Conservation (phyloP, 2,329 filamentous ascomycete genomes). For the Leptographium galeiforme region DNA sequence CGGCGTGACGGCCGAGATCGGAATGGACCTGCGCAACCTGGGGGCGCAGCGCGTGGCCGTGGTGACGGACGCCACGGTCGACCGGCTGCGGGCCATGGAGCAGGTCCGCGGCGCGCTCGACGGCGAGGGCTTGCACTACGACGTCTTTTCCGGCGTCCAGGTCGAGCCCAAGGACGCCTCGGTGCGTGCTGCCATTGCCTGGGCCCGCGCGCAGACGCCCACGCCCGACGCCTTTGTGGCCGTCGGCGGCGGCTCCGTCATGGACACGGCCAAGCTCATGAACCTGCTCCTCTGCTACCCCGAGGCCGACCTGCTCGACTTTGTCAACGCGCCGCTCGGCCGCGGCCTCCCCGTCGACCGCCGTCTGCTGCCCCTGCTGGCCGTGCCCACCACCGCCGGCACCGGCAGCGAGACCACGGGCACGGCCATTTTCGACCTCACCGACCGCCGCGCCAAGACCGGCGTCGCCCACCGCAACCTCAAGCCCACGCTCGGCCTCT, state of each 20-base stretch:
- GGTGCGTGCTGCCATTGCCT: conserved; percentile 82
- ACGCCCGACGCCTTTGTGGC: conserved; percentile 81
- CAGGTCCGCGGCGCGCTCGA: conserved; percentile 72
- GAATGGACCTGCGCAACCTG: conserved; percentile 94
- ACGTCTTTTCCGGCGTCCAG: conserved; percentile 66
- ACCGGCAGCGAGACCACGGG: conserved; percentile 92
- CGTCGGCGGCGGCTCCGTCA: conserved; percentile 85
- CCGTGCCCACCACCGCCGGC: conserved; percentile 73
- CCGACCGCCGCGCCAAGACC: conserved; percentile 81
- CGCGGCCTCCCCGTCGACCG: conserved; percentile 65
- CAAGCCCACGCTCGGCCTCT: conserved; percentile 87
- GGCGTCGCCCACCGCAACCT: conserved; percentile 90
- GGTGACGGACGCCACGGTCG: conserved; percentile 76
- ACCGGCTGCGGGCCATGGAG: conserved; percentile 75
- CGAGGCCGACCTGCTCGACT: conserved; percentile 89
- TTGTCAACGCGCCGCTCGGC: conserved; percentile 89
- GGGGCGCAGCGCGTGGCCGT: conserved; percentile 77
- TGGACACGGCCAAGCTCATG: conserved; percentile 98
- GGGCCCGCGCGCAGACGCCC: conserved; percentile 54
- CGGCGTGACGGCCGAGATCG: conserved; percentile 86
- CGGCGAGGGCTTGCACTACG: conserved; percentile 65
- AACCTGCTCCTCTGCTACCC: conserved; percentile 88
- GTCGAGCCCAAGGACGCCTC: conserved; percentile 93
- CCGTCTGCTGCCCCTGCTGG: conserved; percentile 62
- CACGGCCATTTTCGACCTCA: conserved; percentile 94